These are phyloP conservation scores for Maudiozyma saulgeensis DNA, from an alignment of 805 yeast genomes.

Conservation along the genomic window DNA sequence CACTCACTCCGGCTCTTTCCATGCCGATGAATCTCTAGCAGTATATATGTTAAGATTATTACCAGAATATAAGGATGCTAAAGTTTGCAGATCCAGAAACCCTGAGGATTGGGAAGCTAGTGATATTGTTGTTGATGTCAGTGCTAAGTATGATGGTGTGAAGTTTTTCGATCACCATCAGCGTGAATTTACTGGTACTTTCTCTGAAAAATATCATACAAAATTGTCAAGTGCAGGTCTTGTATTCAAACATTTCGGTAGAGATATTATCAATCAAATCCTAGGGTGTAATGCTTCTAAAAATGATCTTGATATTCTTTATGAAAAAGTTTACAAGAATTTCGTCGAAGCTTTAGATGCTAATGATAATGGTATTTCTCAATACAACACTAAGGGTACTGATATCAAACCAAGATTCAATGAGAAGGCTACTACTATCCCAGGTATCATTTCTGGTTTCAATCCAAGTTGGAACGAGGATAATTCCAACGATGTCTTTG, in stretches of 20 bases:
- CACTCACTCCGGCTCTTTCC: constrained; percentile 89
- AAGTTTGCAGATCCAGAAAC: constrained; percentile 73
- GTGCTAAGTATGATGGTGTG: constrained; percentile 67
- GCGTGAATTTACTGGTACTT: constrained; percentile 75
- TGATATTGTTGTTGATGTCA: constrained; percentile 91
- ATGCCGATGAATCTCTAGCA: constrained; percentile 94
- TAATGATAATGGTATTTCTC: constrained; percentile 85
- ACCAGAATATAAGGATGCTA: constrained; percentile 58
- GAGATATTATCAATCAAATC: constrained; percentile 46
- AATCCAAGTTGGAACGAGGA: constrained; percentile 82
- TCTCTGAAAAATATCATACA: constrained; percentile 53
- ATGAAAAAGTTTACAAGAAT: constrained; percentile 69
- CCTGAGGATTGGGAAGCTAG: constrained; percentile 74
- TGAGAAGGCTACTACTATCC: constrained; percentile 65
- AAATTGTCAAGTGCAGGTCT: constrained; percentile 91
- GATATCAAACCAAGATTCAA: constrained; percentile 52
- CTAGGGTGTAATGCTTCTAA: constrained; percentile 31
- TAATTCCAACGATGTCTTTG: constrained; percentile 55
- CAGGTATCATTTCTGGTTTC: constrained; percentile 65
- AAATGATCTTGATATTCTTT: constrained; percentile 51
- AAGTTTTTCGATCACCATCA: constrained; percentile 96
- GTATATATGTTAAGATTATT: constrained; percentile 71
- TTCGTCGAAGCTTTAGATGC: constrained; percentile 92
- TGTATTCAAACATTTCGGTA: constrained; percentile 79
- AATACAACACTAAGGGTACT: constrained; percentile 38